Conservation (phyloP, 2,329 filamentous ascomycete species). For the Colletotrichum sp. region DNA sequence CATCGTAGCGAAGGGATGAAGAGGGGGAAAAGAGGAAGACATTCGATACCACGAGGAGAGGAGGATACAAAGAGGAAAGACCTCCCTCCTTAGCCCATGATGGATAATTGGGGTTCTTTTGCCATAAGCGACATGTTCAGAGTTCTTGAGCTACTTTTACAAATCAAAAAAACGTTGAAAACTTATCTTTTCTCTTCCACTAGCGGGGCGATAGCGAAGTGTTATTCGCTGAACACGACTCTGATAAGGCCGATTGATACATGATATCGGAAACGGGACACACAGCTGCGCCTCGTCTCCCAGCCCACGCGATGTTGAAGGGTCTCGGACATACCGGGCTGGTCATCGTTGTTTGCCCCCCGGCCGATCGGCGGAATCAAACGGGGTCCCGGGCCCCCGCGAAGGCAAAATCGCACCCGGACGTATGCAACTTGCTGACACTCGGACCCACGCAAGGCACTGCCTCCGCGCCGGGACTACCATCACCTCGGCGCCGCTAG, state of each 20-base stretch:
- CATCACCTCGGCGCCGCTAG: not conserved
- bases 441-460: not conserved
- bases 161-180: not conserved
- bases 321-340: not conserved
- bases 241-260: not conserved
- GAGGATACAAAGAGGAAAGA: not conserved
- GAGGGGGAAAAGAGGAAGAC: not conserved
- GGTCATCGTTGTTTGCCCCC: not conserved
- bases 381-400: not conserved
- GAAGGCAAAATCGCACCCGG: no score
- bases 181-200: not conserved
- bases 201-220: not conserved
- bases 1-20: not conserved
- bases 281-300: not conserved
- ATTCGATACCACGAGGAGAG: conserved; percentile 11
- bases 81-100: not conserved
- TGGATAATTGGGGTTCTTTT: not conserved
- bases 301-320: not conserved
- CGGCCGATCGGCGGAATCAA: not conserved
- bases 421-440: not conserved
- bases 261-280: not conserved
- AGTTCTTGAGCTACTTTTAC: not conserved
- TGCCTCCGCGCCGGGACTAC: not conserved
- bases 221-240: not conserved
- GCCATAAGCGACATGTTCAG: not conserved